Evolutionary conservation across 139 green algal genomes (phyloP), one percentile per base, ranked within the genome.

Genomic region (Auxenochlorella pyrenoidosa): DNA sequence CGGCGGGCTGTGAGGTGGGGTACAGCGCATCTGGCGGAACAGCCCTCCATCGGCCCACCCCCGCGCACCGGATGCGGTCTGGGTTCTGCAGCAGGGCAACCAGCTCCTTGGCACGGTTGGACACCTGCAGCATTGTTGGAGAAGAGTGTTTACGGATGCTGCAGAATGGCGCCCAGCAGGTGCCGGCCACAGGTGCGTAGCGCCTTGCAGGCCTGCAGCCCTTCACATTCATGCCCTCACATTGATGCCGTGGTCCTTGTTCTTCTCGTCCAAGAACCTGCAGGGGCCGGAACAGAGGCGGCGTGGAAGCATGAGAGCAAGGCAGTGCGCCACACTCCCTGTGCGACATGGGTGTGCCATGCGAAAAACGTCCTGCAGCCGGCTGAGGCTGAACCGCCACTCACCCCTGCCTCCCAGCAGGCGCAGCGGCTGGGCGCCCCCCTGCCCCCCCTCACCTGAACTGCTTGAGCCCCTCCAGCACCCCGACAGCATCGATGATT

Each of bases 191-290:
- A 51, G 36, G 34, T 54, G 47, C 6, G 47, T 54, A 10, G 47
- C 47, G 47, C 47, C 47, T 6, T 1, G 36, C 71, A 32, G 36
- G 10, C 21, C 10, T 51, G 71, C 71, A 26, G n/a, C n/a, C n/a
- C 2, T 72, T 59, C 36, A 88, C 84, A 22, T 88, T 88, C 40
- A 88, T 83, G 54, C 84, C 2, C 83, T 59, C 36, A 88, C 84
- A 22, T 88, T 88, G 59, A 88, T 83, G 54, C 84, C 84, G 16
- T 88, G 83, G 73, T 88, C 73, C 84, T 88, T 88, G 58, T 34
- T 47, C 36, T 78, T 78, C 19, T 88, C 84, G 32, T 88, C 84
- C 58, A 75, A 3, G 41, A 78, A 88, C 36, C n/a, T 47, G 54
- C 21, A 84, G 36, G 34, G 16, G 60, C 54, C 16, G 54, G 54